phyloP scores from a whole-genome alignment of 331 rosid species.

The Malus hybrid region DNA sequence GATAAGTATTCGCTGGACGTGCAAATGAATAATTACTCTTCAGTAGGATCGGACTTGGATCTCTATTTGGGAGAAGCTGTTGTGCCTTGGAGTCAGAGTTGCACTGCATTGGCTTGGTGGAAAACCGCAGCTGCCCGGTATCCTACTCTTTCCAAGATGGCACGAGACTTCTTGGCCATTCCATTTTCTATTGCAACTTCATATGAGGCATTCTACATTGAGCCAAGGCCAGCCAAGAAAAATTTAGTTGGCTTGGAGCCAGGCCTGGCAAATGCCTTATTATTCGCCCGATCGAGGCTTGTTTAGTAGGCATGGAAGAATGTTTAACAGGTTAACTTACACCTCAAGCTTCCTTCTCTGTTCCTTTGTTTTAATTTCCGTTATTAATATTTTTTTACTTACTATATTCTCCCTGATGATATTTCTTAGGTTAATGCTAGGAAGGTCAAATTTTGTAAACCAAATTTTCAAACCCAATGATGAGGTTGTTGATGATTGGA shows the following conservation, averaged over 20 bases:
- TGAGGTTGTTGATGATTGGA: no score
- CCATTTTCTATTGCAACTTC: constrained; percentile 9
- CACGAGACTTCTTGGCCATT: constrained; percentile 6
- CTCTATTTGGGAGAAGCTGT: not conserved
- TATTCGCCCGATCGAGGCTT: not conserved
- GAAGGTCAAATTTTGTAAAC: no score
- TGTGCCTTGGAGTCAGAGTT: not conserved
- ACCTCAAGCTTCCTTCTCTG: not conserved
- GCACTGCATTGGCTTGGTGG: constrained; percentile 11
- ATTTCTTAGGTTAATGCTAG: not conserved
- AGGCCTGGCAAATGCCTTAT: not conserved
- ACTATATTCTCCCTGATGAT: no score
- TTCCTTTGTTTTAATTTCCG: not conserved
- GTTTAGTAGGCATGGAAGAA: not conserved
- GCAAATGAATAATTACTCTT: not conserved
- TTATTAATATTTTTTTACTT: no score
- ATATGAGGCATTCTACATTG: constrained; percentile 9
- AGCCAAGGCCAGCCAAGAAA: constrained; percentile 7
- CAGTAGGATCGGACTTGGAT: not conserved
- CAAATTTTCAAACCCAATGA: no score
- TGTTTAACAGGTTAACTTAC: not conserved
- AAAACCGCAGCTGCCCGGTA: not conserved
- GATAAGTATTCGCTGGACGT: not conserved
- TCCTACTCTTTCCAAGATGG: constrained; percentile 9
- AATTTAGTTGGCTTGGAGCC: not conserved